A percentile compares a stretch with the other conserved stretches of the same genome.
Evolutionary conservation across 192 early-diverging fungal genomes (phyloP).

Genomic region (Dispira simplex): DNA sequence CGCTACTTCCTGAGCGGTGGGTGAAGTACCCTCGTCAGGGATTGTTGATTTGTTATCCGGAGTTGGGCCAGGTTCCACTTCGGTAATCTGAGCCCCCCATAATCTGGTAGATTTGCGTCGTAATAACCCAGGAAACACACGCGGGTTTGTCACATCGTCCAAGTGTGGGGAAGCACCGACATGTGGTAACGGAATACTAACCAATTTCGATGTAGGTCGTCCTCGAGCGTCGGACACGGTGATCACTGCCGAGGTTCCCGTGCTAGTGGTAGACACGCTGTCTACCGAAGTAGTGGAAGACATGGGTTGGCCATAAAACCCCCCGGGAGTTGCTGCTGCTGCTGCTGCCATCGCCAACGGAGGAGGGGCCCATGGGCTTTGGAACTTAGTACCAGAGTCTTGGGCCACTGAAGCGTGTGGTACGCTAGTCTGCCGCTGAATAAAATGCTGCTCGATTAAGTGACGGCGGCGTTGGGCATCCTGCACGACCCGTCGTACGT

Average conservation of each 20-base stretch:
- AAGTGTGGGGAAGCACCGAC: neutral
- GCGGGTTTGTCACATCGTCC: neutral
- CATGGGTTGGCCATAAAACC: too few relatives aligned
- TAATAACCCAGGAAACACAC: conserved; percentile 16
- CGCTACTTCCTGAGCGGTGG: too few relatives aligned
- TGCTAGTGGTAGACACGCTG: neutral
- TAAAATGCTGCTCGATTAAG: neutral
- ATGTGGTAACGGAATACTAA: too few relatives aligned
- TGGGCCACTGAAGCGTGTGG: neutral
- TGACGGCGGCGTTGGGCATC: conserved; percentile 3
- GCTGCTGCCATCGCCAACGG: neutral
- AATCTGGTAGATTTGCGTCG: conserved; percentile 33
- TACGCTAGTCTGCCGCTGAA: neutral
- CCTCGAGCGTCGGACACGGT: too few relatives aligned
- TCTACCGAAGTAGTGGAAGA: neutral
- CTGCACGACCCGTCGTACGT: conserved; percentile 5
- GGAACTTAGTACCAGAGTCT: too few relatives aligned
- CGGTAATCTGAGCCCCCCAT: conserved; percentile 29
- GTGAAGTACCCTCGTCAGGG: too few relatives aligned
- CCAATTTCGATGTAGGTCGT: too few relatives aligned
- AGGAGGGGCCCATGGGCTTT: neutral
- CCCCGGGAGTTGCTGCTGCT: too few relatives aligned
- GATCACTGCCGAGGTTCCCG: neutral
- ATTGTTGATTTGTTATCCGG: too few relatives aligned
- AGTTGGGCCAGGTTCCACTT: conserved; percentile 18